Evolutionary conservation across 345 rosid genomes (phyloP), one percentile per base, ranked within the genome.

Genomic region (Pelargonium nanum): DNA sequence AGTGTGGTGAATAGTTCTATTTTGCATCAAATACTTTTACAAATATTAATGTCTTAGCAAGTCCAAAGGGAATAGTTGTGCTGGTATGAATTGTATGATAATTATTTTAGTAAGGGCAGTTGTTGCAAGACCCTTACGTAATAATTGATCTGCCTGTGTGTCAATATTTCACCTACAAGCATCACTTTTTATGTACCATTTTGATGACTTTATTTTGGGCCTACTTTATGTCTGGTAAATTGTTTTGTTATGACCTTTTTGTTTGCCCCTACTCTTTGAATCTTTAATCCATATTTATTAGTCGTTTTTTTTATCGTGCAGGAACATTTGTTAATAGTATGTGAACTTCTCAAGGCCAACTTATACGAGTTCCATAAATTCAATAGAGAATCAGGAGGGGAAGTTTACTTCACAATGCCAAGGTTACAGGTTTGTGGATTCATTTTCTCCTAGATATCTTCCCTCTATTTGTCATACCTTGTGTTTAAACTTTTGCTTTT

Each of bases 281-380:
- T 40, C 48, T 40, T 40, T 40, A 17, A 17, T 10, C 16, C 48
- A 40, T 40, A 10, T 53, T n/a, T 15, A 53, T 67, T 63, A 25
- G 20, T 15, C 10, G 19, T 70, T 23, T 52, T 26, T 21, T 58
- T 59, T 75, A 48, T 24, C 70, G 28, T 73, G 66, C 83, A 90
- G 99, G 99, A 94, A 83, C 99, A 94, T 80, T 80, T 94, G 81
- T 78, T 94, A 56, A 90, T 88, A 63, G 99, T 94, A 63, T 90
- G 99, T 68, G 99, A 94, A 74, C 96, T 90, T 70, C 97, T 94
- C 19, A 94, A 94, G 83, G 97, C 99, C 52, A 94, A 94, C 77
- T 80, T 94, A 22, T 94, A 94, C 5, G 99, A 94, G 79, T 94
- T 94, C 68, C 98, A 92, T 71, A 92, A 86, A 74, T 92, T 92